Percentiles rank a stretch among this genome's conserved stretches.
Conservation (phyloP, 2,329 filamentous ascomycete species). For the Fusarium citri region DNA sequence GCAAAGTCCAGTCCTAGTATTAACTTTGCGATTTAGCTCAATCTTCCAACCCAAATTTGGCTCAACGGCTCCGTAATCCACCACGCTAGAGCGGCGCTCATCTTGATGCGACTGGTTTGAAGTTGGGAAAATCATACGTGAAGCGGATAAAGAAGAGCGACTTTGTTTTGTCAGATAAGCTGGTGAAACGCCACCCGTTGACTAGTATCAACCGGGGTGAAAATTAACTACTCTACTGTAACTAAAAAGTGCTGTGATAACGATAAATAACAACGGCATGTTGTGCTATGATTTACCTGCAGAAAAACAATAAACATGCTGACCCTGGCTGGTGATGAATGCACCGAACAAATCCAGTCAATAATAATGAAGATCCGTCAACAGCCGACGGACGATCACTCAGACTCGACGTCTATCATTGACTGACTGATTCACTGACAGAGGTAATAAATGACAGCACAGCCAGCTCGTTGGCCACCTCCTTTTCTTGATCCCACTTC, state of each 20-base stretch:
- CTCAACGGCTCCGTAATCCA: slow-evolving; percentile 6
- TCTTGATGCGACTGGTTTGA: slow-evolving; percentile 6
- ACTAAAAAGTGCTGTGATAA: background rate
- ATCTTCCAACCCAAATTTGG: slow-evolving; percentile 21
- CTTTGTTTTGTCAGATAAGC: slow-evolving; percentile 28
- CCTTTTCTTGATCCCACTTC: slow-evolving; percentile 38
- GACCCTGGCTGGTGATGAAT: background rate
- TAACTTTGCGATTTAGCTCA: slow-evolving; percentile 19
- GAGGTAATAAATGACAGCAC: slow-evolving; percentile 1
- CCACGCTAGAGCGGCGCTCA: slow-evolving; percentile 10
- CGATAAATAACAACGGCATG: background rate
- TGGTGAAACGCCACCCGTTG: slow-evolving; percentile 38
- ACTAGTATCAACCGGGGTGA: slow-evolving; percentile 16
- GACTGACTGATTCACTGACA: background rate
- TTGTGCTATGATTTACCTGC: slow-evolving; percentile 6
- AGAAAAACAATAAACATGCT: background rate
- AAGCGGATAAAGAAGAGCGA: background rate
- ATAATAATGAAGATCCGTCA: slow-evolving; percentile 14
- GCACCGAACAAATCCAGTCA: background rate
- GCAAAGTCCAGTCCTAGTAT: background rate
- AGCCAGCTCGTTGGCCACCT: slow-evolving; percentile 23
- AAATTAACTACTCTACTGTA: background rate
- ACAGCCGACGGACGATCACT: slow-evolving; percentile 18
- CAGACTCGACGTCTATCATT: background rate
- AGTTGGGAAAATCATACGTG: background rate